Evolutionary conservation across 805 yeast species (phyloP).

Genomic region (Candida rishiriensis): DNA sequence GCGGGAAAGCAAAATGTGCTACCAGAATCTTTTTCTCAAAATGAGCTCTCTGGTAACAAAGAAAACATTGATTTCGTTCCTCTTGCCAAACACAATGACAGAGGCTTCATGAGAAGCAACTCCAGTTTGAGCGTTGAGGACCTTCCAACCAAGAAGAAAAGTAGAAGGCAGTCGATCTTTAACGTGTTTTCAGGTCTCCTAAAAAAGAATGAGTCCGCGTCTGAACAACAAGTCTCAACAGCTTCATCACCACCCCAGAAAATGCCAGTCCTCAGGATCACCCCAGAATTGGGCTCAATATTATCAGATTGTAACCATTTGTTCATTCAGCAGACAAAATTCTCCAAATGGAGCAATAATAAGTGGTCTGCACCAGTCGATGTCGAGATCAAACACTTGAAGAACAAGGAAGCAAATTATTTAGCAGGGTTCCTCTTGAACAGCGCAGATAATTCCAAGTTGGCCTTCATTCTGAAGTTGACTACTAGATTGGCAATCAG

Average conservation of each 20-base stretch:
- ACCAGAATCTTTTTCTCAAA: too few relatives aligned
- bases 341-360: constrained; percentile 23
- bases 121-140: neutral
- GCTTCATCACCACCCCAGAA: neutral
- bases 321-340: constrained; percentile 19
- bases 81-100: constrained; percentile 20
- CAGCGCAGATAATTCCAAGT: constrained; percentile 4
- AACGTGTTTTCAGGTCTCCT: constrained; percentile 15
- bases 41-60: neutral
- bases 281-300: constrained; percentile 6
- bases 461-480: constrained; percentile 16
- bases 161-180: constrained; percentile 25
- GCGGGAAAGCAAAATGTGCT: too few relatives aligned
- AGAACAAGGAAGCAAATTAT: constrained; percentile 8
- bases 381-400: constrained; percentile 16
- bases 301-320: constrained; percentile 10
- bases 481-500: constrained; percentile 11
- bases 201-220: too few relatives aligned
- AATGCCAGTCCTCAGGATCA: neutral
- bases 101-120: constrained; percentile 12
- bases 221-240: neutral
- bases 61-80: constrained; percentile 17
- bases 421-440: constrained; percentile 11
- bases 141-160: constrained; percentile 6
- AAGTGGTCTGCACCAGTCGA: constrained; percentile 22